Evolutionary conservation across 192 early-diverging fungal species (phyloP), one percentile per base, ranked within the genome.

Genomic region (Lobulomyces angularis): DNA sequence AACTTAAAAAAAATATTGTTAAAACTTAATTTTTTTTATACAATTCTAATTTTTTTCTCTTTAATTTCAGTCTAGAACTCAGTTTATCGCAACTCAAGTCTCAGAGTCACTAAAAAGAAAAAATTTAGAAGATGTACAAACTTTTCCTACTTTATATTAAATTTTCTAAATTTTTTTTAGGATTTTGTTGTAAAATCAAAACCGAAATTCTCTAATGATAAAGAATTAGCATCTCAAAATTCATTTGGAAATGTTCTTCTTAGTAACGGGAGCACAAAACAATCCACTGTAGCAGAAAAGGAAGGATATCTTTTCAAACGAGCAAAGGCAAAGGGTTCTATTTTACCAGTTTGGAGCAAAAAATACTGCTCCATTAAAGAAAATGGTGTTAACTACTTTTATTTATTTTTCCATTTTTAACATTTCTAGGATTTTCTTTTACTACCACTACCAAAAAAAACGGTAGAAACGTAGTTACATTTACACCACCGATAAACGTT

Each of bases 291-390:
- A 8, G 59, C 73, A 18, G 59, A 68, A n/a, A 79, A 76, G 14
- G 75, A 81, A 62, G 79, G 79, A 7, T 79, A 81, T 45, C 53
- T 81, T 11, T 75, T 69, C 44, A 61, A 32, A 58, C 50, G 33
- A 62, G 46, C 42, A 65, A 70, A n/a, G n/a, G n/a, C n/a, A 77
- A 67, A 30, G 57, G 60, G 27, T 31, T 50, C 5, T 37, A 58
- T 9, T 48, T 21, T 21, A 46, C 31, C 12, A 32, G 16, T 54
- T 3, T 82, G 80, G 80, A 38, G 48, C 5, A 53, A 74, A 19
- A 62, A 64, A 23, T 82, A 71, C 52, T 80, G 79, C 37, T 65
- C 73, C 33, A 48, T 82, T 21, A 59, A 73, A 30, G n/a, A 65
- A 82, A 23, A 74, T 74, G 14, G 58, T 50, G 11, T 67, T 84